Evolutionary conservation across 331 rosid species (phyloP), one percentile per base, ranked within the genome.

Genomic region (Stylosanthes scabra): DNA sequence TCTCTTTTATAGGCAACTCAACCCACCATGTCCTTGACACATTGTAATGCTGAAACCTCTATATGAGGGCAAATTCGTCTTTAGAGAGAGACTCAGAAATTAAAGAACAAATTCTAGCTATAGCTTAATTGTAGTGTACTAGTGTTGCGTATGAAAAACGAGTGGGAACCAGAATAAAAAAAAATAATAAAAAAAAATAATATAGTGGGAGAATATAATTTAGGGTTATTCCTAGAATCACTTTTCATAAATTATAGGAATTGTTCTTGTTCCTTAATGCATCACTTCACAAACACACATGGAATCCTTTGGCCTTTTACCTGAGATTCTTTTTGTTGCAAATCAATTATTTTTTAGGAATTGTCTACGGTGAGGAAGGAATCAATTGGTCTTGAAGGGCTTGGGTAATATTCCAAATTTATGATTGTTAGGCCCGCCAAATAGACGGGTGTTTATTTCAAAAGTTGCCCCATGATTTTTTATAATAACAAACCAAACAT

Each of bases 1-100:
- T 6, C 25, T 59, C 65, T n/a, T 41, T 63, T 63, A 71, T 59
- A 59, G 59, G 57, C 67, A 46, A 29, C 10, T 47, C 59, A 14
- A 9, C 11, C 11, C 65, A 13, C 11, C 65, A 10, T 14, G 12
- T 13, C 42, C 2, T 40, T 29, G 7, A n/a, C 11, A 16, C 8
- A 15, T 14, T 41, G 78, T 63, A 52, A 63, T 74, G 41, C 47
- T 49, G 25, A 31, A 16, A 14, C 20, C 14, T 56, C 2, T 1
- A 20, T 20, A n/a, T 4, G 5, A 6, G 59, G 76, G 49, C 25
- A 59, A 59, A 6, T 0, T 9, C 11, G 6, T 50, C 6, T 50
- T 34, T 34, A 3, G 4, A 34, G 5, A 34, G n/a, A 8, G 56
- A 9, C 5, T 7, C n/a, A 10, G 52, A 7, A 1, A 41, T 28